Evolutionary conservation across 352 stramenopile species (phyloP), one percentile per base, ranked within the genome.

Genomic region (Saprolegnia diclina): DNA sequence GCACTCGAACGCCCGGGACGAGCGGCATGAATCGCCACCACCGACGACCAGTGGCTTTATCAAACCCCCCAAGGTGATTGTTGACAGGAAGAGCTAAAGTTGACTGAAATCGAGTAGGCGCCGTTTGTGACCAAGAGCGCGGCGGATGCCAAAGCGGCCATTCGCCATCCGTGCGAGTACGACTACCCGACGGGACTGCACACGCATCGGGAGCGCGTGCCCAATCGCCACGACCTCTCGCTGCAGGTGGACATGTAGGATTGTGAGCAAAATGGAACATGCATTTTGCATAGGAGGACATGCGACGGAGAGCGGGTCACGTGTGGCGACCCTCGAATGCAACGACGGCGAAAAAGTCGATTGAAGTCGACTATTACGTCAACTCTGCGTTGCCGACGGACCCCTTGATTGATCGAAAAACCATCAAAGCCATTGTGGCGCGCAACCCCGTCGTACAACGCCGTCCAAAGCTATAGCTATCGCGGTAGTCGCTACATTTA

Each of bases 131-230:
- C 42, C 42, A 48, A 48, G 42, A 50, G 32, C 32, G 56, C 37
- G 19, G 26, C 19, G 10, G 56, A 65, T 16, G 56, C 56, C 32
- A 65, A 65, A 24, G n/a, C 37, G 18, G 24, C 24, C 3, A 52
- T 65, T n/a, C 11, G 24, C 4, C 29, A 38, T 10, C 56, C 29
- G 1, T 21, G 24, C 29, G 56, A 65, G 24, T 65, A 65, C 21
- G 56, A 65, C 40, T 65, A 50, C 32, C 56, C 56, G 11, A 65
- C 56, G 9, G 56, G 56, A 6, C 7, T 65, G 11, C 56, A 65
- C 24, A 37, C 11, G 18, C 32, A 21, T 0, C 3, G 24, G 7
- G 56, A 65, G 11, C 56, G 56, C n/a, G 56, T 65, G 6, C 7
- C 40, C 6, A 22, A 10, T 26, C 32, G 42, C 11, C 42, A 48